These are phyloP conservation scores for Fusarium annulatum DNA, from an alignment of 2,329 filamentous ascomycete species.

Conservation along the genomic window DNA sequence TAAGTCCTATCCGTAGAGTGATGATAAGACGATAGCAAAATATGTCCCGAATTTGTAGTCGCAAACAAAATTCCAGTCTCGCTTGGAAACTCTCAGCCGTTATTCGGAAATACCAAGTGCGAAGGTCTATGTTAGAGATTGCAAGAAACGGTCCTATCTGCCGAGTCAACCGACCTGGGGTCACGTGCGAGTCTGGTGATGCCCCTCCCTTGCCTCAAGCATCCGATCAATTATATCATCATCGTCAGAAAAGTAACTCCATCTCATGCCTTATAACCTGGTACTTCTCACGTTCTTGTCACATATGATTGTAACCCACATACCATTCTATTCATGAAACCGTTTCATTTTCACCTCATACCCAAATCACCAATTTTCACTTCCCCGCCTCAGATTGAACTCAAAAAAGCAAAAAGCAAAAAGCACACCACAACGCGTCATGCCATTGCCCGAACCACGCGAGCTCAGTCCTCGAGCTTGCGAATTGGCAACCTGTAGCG, in stretches of 20 bases:
- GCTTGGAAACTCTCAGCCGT: no score
- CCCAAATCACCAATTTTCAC: neutral
- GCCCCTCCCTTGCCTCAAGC: neutral
- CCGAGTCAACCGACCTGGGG: no score
- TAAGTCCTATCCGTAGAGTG: no score
- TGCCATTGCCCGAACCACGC: neutral
- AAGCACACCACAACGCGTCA: constrained; percentile 1
- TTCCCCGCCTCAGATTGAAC: neutral
- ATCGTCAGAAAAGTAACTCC: neutral
- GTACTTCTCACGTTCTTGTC: fast-evolving
- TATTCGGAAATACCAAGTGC: no score
- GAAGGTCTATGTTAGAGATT: no score
- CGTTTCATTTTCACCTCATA: neutral
- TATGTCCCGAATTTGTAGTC: no score
- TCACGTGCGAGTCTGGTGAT: neutral
- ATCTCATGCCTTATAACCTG: neutral
- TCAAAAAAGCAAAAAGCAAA: neutral
- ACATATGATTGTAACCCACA: fast-evolving
- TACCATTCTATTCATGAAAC: neutral
- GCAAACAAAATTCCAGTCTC: no score
- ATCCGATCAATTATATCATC: neutral
- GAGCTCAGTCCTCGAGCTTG: constrained; percentile 17
- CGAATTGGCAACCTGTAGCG: constrained; percentile 12
- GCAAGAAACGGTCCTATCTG: fast-evolving
- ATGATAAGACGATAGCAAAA: no score